Base-by-base conservation (phyloP, 1,284 basidiomycete genomes). In the Pseudozyma sp. region DNA sequence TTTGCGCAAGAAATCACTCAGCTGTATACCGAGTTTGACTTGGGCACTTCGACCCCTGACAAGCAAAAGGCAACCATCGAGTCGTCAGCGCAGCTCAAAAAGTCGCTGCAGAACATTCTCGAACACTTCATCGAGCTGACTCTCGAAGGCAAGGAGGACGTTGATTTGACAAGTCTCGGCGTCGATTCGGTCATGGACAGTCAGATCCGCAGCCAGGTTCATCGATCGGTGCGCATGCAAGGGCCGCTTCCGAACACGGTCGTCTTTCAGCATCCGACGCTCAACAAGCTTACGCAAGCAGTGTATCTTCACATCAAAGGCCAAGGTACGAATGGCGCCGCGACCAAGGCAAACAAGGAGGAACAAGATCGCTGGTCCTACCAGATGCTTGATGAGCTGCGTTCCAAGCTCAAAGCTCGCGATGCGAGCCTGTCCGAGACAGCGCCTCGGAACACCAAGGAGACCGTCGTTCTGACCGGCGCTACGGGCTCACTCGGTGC, bases 141-240 rank as follows among this genome's bases (percentile, higher is more conserved):
- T 16, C 50, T 65, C 3, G 57, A 49, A 5, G 54, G 46, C 16
- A 77, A 86, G 31, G 74, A 82, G 37, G 83, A 85, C 52, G 79
- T 82, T 11, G 50, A 74, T 53, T 17, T 85, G 17, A 87, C 87
- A 59, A 68, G 84, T 8, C 85, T 86, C 33, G 89, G 89, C 29
- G 85, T 90, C 40, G 88, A 89, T 78, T 90, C 89, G 9, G 81
- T 90, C 10, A 87, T 89, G 70, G 88, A 88, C 14, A 87, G 87
- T 5, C 85, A 88, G 29, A 87, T 90, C 34, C 83, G 89, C 5
- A 59, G 64, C 42, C 48, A 58, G 46, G 57, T 75, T 10, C 59
- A 75, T 40, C 67, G 68, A 10, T 47, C 60, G 5, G 30, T 66
- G 11, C 63, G 58, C 31, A 58, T 66, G 55, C 40, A 33, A 1